phyloP scores from a whole-genome alignment of 352 stramenopile genomes.

The Pythium rhizo-oryzae region DNA sequence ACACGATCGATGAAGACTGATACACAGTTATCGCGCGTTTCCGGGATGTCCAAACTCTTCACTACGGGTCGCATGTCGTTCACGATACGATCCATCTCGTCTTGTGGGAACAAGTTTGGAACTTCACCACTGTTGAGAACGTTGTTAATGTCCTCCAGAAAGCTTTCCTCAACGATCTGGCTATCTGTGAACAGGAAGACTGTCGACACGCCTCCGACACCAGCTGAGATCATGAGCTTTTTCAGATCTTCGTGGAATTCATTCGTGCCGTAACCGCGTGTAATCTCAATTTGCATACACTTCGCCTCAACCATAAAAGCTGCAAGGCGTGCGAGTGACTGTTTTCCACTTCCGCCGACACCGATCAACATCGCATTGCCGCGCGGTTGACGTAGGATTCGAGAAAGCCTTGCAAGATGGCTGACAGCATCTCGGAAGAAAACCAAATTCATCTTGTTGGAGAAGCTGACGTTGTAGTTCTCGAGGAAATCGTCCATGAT shows the following conservation, averaged over 20 bases:
- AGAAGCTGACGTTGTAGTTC: constrained; percentile 94
- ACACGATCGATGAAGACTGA: constrained; percentile 91
- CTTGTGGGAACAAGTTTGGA: constrained; percentile 92
- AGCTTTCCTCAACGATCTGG: constrained; percentile 95
- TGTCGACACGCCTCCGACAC: constrained; percentile 73
- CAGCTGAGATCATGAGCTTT: constrained; percentile 92
- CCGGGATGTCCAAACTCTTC: constrained; percentile 85
- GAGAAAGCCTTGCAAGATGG: constrained; percentile 87
- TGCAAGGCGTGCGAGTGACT: constrained; percentile 91
- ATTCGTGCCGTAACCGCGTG: constrained; percentile 83
- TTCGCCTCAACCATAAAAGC: constrained; percentile 92
- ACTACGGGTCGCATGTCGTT: constrained; percentile 92
- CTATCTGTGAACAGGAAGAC: constrained; percentile 96
- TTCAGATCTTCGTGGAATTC: constrained; percentile 96
- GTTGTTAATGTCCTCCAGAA: constrained; percentile 97
- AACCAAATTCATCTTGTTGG: constrained; percentile 96
- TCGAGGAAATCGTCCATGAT: constrained; percentile 93
- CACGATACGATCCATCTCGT: constrained; percentile 95
- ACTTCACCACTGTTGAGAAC: constrained; percentile 97
- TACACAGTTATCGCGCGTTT: constrained; percentile 93
- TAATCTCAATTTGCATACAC: constrained; percentile 94
- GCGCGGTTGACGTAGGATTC: constrained; percentile 91
- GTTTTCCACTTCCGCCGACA: constrained; percentile 94
- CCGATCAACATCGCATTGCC: constrained; percentile 97
- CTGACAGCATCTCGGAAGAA: constrained; percentile 95